phyloP scores from a whole-genome alignment of 1,284 basidiomycete genomes.

The Heimioporus retisporus region DNA sequence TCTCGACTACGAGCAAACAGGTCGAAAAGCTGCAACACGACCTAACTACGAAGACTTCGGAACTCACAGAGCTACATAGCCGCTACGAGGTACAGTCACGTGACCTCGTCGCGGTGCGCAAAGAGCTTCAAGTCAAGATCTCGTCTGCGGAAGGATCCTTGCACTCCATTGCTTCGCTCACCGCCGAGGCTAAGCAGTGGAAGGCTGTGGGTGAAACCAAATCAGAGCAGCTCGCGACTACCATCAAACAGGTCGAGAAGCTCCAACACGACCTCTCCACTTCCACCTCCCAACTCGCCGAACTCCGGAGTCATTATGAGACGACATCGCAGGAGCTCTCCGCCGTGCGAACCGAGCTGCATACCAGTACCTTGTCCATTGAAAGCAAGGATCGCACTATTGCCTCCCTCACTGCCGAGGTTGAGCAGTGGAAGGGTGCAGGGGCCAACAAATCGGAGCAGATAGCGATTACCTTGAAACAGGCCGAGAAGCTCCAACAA shows the following conservation, averaged over 20 bases:
- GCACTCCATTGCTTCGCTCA: constrained; percentile 2
- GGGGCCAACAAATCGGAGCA: constrained; percentile 7
- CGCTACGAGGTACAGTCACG: constrained; percentile 2
- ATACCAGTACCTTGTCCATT: neutral
- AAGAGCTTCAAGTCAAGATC: neutral
- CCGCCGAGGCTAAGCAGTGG: constrained; percentile 7
- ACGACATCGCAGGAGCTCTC: neutral
- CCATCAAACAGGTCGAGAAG: constrained; percentile 3
- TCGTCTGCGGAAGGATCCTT: neutral
- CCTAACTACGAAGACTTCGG: neutral
- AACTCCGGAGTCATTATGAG: constrained; percentile 10
- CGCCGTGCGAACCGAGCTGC: neutral
- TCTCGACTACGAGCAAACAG: neutral
- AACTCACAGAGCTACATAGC: constrained; percentile 10
- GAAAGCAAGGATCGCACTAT: neutral
- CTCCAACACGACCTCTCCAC: neutral
- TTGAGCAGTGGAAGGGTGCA: constrained; percentile 7
- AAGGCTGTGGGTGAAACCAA: constrained; percentile 2
- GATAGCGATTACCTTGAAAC: neutral
- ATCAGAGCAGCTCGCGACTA: neutral
- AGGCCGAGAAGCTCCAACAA: constrained; percentile 6
- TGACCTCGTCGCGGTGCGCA: neutral
- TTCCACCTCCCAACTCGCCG: neutral
- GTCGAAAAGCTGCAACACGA: constrained; percentile 5
- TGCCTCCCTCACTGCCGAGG: constrained; percentile 6